Percentiles rank a stretch among this genome's conserved stretches.
phyloP scores from a whole-genome alignment of 2,329 filamentous ascomycete genomes.

The Colletotrichum orchidophilum region DNA sequence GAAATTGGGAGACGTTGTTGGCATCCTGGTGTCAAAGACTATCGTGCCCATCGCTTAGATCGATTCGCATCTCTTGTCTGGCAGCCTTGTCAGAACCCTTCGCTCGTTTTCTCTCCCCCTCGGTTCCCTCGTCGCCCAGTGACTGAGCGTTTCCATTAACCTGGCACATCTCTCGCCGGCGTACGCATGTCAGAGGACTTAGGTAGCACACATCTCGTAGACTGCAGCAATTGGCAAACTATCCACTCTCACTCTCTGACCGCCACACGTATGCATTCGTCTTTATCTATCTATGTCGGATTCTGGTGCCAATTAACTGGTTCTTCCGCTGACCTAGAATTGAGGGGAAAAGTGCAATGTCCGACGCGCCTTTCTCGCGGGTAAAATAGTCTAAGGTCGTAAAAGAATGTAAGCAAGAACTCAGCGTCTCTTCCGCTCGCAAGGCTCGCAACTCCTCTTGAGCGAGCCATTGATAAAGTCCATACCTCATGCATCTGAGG shows the following conservation, averaged over 20 bases:
- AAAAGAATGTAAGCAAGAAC: too few species aligned
- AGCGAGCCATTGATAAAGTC: background rate
- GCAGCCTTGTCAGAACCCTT: background rate
- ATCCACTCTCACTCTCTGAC: background rate
- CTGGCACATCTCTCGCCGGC: background rate
- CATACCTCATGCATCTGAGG: background rate
- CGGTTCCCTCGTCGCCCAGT: too few species aligned
- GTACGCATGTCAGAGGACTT: background rate
- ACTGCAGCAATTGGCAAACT: background rate
- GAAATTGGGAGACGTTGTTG: background rate
- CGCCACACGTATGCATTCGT: background rate
- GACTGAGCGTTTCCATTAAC: background rate
- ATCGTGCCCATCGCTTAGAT: background rate
- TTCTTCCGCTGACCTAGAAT: background rate
- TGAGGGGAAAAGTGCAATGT: background rate
- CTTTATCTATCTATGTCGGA: background rate
- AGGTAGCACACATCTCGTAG: conserved; percentile 17
- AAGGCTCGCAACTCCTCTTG: background rate
- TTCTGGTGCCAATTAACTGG: background rate
- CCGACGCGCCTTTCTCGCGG: background rate
- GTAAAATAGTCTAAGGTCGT: background rate
- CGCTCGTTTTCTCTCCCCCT: background rate
- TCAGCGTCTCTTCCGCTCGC: background rate
- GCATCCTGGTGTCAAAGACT: background rate
- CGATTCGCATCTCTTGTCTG: background rate